A percentile compares a stretch with the other conserved stretches of the same genome.
These are phyloP conservation scores for Colletotrichum incanum DNA, from an alignment of 2,329 filamentous ascomycete genomes.

Conservation along the genomic window DNA sequence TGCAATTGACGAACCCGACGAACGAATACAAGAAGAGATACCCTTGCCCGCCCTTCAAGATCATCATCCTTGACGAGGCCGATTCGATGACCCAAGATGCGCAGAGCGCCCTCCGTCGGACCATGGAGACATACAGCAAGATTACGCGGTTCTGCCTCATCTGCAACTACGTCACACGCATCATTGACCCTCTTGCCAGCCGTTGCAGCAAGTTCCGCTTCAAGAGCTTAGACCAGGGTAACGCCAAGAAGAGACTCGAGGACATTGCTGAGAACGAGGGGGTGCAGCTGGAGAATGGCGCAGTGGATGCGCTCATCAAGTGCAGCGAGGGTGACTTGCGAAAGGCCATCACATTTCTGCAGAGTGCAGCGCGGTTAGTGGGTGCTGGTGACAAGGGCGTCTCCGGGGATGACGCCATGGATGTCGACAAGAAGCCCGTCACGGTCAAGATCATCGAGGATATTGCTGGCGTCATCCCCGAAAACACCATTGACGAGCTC, in stretches of 20 bases:
- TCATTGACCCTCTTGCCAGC: conserved; percentile 95
- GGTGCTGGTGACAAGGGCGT: conserved; percentile 72
- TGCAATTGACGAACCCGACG: conserved; percentile 90
- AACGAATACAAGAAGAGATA: conserved; percentile 79
- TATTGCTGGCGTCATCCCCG: conserved; percentile 95
- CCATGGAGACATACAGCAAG: conserved; percentile 98
- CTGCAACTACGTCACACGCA: conserved; percentile 98
- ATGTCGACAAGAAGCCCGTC: conserved; percentile 73
- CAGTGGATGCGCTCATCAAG: conserved; percentile 85
- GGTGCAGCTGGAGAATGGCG: conserved; percentile 83
- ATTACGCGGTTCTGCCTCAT: conserved; percentile 98
- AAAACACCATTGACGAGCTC: conserved; percentile 78
- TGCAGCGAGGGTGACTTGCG: conserved; percentile 95
- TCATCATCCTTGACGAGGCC: conserved; percentile 97
- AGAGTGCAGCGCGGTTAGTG: conserved; percentile 92
- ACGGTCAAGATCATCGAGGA: conserved; percentile 90
- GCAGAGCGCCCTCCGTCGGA: conserved; percentile 90
- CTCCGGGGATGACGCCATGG: conserved; percentile 74
- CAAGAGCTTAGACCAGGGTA: conserved; percentile 92
- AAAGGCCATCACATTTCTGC: conserved; percentile 96
- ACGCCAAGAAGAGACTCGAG: conserved; percentile 83
- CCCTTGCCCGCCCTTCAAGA: conserved; percentile 98
- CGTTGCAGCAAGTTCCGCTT: conserved; percentile 98
- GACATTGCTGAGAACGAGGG: conserved; percentile 87
- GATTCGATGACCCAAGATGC: conserved; percentile 99